Evolutionary conservation across 257 asterid species (phyloP).

Genomic region (Linaria vulgaris): DNA sequence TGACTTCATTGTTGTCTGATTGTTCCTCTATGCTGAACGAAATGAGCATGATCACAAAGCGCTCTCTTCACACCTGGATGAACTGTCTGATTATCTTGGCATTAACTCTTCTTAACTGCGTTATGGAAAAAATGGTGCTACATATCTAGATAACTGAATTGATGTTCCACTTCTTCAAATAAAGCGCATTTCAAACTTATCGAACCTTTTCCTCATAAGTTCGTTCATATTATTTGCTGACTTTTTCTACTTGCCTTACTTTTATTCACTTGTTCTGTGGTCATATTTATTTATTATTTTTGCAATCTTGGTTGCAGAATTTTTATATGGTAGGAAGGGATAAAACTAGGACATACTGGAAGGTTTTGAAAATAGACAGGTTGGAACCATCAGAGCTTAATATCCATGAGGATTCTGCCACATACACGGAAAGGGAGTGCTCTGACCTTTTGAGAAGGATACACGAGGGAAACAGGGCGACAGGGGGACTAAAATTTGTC

Average conservation of each 20-base stretch:
- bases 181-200: background rate
- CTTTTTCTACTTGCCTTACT: background rate
- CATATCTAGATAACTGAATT: background rate
- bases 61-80: background rate
- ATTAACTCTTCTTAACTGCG: too few species aligned
- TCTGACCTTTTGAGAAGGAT: conserved; percentile 66
- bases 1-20: background rate
- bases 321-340: conserved; percentile 75
- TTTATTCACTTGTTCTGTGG: conserved; percentile 1
- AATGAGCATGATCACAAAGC: background rate
- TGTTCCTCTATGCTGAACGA: background rate
- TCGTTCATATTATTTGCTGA: background rate
- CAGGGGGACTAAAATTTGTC: conserved; percentile 72
- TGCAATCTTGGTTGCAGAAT: conserved; percentile 43
- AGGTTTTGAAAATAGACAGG: conserved; percentile 66
- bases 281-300: conserved; percentile 15
- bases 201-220: background rate
- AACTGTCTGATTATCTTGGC: conserved; percentile 5
- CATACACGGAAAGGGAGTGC: conserved; percentile 62
- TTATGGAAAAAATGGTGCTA: too few species aligned
- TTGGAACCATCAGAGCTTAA: conserved; percentile 57
- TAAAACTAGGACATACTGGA: conserved; percentile 60
- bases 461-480: conserved; percentile 62
- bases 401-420: conserved; percentile 61
- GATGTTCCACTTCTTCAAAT: background rate